Conservation (phyloP, 2,329 filamentous ascomycete species). For the Monilinia fructigena region DNA sequence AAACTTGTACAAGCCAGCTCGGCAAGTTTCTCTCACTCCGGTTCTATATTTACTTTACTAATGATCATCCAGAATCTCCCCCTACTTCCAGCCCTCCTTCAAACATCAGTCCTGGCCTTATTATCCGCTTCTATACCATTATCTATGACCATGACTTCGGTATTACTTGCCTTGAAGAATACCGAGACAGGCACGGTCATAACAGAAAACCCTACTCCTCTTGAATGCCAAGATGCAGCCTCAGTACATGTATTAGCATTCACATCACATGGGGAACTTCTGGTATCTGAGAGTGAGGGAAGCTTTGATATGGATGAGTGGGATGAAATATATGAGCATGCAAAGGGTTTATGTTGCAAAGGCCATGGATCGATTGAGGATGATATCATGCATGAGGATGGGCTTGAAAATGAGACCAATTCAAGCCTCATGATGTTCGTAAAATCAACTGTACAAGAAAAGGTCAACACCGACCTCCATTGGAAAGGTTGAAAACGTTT, state of each 20-base stretch:
- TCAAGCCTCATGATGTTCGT: conserved; percentile 58
- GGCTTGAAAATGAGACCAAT: conserved; percentile 43
- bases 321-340: conserved; percentile 66
- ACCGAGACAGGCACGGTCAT: conserved; percentile 46
- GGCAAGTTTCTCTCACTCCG: conserved; percentile 44
- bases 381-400: conserved; percentile 38
- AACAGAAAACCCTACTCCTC: conserved; percentile 60
- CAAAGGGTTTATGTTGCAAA: conserved; percentile 63
- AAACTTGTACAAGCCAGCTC: conserved; percentile 60
- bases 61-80: conserved; percentile 61
- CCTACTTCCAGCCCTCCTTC: conserved; percentile 77
- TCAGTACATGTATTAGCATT: conserved; percentile 85
- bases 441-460: conserved; percentile 59
- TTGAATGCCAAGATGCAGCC: conserved; percentile 59
- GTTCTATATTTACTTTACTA: conserved; percentile 24
- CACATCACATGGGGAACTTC: conserved; percentile 67
- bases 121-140: conserved; percentile 82
- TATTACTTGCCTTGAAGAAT: conserved; percentile 58
- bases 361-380: conserved; percentile 35
- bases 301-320: conserved; percentile 73
- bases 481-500: conserved; percentile 50
- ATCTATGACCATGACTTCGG: conserved; percentile 66
- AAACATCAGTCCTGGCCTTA: conserved; percentile 74
- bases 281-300: conserved; percentile 81
- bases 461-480: conserved; percentile 53